A percentile compares a stretch with the other conserved stretches of the same genome.
phyloP scores from a whole-genome alignment of 805 yeast species.

The Candida oleophila region DNA sequence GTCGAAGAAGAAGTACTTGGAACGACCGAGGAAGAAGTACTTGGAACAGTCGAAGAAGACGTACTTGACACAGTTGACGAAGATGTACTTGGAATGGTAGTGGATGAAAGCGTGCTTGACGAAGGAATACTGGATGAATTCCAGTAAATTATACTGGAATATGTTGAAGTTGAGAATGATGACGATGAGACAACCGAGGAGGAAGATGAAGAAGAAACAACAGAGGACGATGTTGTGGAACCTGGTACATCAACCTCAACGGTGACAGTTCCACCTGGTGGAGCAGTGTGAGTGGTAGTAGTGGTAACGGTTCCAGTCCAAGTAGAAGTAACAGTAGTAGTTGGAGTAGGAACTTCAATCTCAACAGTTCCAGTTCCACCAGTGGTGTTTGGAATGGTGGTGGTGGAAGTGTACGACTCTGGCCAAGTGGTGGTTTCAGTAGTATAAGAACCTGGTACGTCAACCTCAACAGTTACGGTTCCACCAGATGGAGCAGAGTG shows the following conservation, averaged over 20 bases:
- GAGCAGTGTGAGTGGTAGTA: slow-evolving; percentile 1
- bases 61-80: background rate
- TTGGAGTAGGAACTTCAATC: slow-evolving; percentile 5
- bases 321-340: slow-evolving; percentile 3
- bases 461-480: slow-evolving; percentile 1
- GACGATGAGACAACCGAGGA: background rate
- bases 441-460: slow-evolving; percentile 5
- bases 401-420: slow-evolving; percentile 1
- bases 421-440: slow-evolving; percentile 11
- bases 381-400: background rate
- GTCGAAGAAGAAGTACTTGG: background rate
- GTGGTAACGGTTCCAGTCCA: slow-evolving; percentile 9
- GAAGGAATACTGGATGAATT: background rate
- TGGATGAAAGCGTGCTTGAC: background rate
- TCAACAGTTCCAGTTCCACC: slow-evolving; percentile 5
- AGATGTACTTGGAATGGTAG: background rate
- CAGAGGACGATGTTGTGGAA: background rate
- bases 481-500: slow-evolving; percentile 4
- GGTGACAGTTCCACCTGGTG: slow-evolving; percentile 3
- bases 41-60: background rate
- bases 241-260: slow-evolving; percentile 4
- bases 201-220: slow-evolving; percentile 4
- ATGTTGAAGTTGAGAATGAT: background rate
- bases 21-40: background rate
- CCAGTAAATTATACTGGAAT: background rate